Evolutionary conservation across 805 yeast genomes (phyloP).

Genomic region (Priceomyces haplophilus): DNA sequence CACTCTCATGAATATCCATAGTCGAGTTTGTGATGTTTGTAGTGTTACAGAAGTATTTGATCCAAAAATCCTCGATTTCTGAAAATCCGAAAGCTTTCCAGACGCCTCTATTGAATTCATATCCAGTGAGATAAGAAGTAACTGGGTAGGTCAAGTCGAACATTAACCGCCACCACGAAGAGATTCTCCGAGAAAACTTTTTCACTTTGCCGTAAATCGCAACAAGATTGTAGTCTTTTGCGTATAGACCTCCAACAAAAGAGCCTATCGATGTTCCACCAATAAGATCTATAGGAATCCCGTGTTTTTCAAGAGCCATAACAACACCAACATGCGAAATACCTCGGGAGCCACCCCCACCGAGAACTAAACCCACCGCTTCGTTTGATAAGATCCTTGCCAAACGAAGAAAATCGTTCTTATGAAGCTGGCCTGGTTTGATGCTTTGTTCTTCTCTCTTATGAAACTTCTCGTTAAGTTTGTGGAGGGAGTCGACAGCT

Average conservation of each 20-base stretch:
- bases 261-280: slow-evolving; percentile 98
- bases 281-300: slow-evolving; percentile 88
- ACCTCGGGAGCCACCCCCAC: slow-evolving; percentile 98
- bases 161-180: slow-evolving; percentile 81
- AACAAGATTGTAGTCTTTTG: slow-evolving; percentile 85
- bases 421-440: slow-evolving; percentile 51
- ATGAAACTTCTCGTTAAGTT: slow-evolving; percentile 21
- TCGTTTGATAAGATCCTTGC: slow-evolving; percentile 90
- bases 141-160: slow-evolving; percentile 89
- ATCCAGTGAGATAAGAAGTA: slow-evolving; percentile 94
- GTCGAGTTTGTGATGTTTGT: slow-evolving; percentile 92
- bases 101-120: slow-evolving; percentile 94
- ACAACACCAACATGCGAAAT: slow-evolving; percentile 88
- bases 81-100: slow-evolving; percentile 94
- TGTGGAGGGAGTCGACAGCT: slow-evolving; percentile 25
- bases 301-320: slow-evolving; percentile 85
- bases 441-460: slow-evolving; percentile 18
- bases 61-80: slow-evolving; percentile 95
- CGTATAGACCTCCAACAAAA: slow-evolving; percentile 92
- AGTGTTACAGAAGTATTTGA: slow-evolving; percentile 81
- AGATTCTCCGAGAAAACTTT: slow-evolving; percentile 75
- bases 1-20: slow-evolving; percentile 90
- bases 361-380: slow-evolving; percentile 90
- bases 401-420: slow-evolving; percentile 83
- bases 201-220: slow-evolving; percentile 89